phyloP scores from a whole-genome alignment of 352 stramenopile genomes.

The Phytophthora chlamydospora region DNA sequence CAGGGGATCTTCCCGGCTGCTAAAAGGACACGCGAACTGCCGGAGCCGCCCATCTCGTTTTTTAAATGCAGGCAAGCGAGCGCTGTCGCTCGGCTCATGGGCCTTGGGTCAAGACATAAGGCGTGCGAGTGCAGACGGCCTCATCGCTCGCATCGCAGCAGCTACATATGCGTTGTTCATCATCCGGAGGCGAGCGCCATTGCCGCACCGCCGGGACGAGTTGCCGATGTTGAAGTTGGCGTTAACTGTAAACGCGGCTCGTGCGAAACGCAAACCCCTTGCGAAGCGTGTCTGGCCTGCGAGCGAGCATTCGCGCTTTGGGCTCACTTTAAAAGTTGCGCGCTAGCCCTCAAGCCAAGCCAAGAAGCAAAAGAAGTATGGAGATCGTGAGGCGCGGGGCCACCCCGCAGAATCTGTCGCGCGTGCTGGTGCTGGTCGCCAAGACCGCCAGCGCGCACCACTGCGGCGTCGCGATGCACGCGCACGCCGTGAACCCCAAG shows the following conservation, averaged over 20 bases:
- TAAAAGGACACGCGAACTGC: no score
- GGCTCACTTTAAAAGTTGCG: conserved; percentile 1
- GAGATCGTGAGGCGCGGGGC: conserved; percentile 5
- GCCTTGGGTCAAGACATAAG: no score
- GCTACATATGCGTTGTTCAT: no score
- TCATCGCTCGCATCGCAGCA: no score
- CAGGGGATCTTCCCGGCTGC: no score
- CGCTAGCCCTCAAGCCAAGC: not conserved
- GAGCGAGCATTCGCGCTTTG: not conserved
- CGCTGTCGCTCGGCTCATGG: no score
- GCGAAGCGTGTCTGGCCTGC: not conserved
- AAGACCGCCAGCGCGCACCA: conserved; percentile 4
- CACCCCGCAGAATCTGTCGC: conserved; percentile 4
- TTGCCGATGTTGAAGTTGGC: not conserved
- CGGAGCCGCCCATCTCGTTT: no score
- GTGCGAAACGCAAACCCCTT: not conserved
- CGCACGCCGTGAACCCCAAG: conserved; percentile 1
- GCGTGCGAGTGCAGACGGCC: no score
- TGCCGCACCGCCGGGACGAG: no score
- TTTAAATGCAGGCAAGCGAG: no score
- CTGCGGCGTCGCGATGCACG: conserved; percentile 5
- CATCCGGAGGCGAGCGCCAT: no score
- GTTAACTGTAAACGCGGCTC: conserved; percentile 6
- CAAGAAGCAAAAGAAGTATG: not conserved
- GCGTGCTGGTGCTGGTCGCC: conserved; percentile 6